phyloP scores from a whole-genome alignment of 1,284 basidiomycete genomes.

The Earliella scabrosa region DNA sequence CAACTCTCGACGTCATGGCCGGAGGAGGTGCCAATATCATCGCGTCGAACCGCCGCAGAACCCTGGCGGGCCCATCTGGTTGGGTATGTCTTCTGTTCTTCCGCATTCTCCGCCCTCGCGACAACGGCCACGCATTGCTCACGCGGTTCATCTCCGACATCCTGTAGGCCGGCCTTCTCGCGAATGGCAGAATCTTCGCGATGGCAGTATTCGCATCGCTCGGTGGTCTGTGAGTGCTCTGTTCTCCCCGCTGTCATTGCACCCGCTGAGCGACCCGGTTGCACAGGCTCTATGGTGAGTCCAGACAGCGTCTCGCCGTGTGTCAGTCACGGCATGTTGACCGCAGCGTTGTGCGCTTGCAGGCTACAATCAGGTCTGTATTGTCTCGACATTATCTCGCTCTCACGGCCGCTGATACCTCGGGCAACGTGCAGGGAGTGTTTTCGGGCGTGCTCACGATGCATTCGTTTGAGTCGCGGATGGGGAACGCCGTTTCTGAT shows the following conservation, averaged over 20 bases:
- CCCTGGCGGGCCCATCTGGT: conserved; percentile 65
- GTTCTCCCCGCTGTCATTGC: neutral
- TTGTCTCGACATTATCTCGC: neutral
- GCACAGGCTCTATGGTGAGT: conserved; percentile 26
- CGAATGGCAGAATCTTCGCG: conserved; percentile 62
- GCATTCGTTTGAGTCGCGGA: conserved; percentile 56
- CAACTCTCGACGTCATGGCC: conserved; percentile 42
- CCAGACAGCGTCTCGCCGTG: neutral
- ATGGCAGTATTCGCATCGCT: conserved; percentile 76
- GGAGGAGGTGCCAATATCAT: conserved; percentile 42
- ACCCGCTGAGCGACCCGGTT: neutral
- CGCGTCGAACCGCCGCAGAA: conserved; percentile 52
- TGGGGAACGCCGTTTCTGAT: conserved; percentile 57
- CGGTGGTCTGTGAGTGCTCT: conserved; percentile 63
- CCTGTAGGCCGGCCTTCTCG: conserved; percentile 59
- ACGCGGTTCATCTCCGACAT: neutral
- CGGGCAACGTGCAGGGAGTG: conserved; percentile 56
- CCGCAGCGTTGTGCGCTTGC: neutral
- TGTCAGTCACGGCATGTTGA: neutral
- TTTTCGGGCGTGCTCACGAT: conserved; percentile 73
- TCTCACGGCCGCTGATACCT: conserved; percentile 12
- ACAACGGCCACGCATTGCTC: neutral
- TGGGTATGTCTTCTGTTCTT: conserved; percentile 50
- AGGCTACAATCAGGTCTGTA: conserved; percentile 67
- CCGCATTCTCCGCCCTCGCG: neutral